Percentiles rank a stretch among this genome's conserved stretches.
Evolutionary conservation across 2,329 filamentous ascomycete species (phyloP).

Genomic region (Pseudogymnoascus sp.): DNA sequence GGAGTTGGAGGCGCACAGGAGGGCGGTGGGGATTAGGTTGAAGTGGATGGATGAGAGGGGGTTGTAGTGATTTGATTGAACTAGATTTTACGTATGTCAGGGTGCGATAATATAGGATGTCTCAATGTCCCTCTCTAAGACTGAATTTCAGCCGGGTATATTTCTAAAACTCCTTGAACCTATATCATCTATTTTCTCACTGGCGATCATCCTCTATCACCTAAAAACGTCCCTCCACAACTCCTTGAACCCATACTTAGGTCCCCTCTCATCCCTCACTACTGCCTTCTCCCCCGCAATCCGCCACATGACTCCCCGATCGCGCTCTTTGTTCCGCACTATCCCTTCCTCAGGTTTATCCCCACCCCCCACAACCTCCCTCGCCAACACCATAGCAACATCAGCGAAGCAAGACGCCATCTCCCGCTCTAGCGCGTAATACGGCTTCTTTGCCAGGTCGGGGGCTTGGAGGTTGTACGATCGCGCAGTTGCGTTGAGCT

Average conservation of each 20-base stretch:
- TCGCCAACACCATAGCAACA: constrained; percentile 68
- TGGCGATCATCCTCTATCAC: too few relatives aligned
- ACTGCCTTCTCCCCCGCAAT: constrained; percentile 49
- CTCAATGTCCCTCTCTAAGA: too few relatives aligned
- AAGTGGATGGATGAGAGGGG: constrained; percentile 35
- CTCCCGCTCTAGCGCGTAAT: constrained; percentile 78
- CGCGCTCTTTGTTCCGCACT: constrained; percentile 34
- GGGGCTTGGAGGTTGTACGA: constrained; percentile 96
- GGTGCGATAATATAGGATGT: too few relatives aligned
- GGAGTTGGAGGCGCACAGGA: constrained; percentile 85
- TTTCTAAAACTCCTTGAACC: neutral
- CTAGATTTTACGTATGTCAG: too few relatives aligned
- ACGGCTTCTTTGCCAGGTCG: constrained; percentile 85
- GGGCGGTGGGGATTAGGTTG: constrained; percentile 60
- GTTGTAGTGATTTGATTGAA: constrained; percentile 9
- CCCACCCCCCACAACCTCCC: constrained; percentile 65
- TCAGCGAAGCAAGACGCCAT: constrained; percentile 76
- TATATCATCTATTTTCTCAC: too few relatives aligned
- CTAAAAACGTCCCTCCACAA: constrained; percentile 77
- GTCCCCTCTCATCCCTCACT: constrained; percentile 66
- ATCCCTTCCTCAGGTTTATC: constrained; percentile 36
- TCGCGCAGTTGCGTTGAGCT: constrained; percentile 72
- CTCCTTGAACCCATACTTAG: constrained; percentile 79
- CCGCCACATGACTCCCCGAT: constrained; percentile 53
- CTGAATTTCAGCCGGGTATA: neutral